Conservation (phyloP, 148 eudicot species). For the Dianthus caryophyllus region DNA sequence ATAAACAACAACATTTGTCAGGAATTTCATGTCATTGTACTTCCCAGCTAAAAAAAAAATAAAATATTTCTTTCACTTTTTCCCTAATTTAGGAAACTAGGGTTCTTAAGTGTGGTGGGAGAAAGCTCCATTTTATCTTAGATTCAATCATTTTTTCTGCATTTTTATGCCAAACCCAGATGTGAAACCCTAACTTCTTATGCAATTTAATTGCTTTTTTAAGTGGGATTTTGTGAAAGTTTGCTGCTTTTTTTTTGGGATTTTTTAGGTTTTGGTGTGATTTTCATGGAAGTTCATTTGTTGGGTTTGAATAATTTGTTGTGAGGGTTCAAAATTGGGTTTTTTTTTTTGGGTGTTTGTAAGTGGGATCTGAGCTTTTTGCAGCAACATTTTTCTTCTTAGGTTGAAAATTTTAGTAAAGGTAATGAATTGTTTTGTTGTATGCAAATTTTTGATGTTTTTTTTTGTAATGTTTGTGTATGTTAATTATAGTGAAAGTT, state of each 20-base stretch:
- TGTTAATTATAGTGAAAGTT: not conserved
- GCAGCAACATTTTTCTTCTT: conserved; percentile 16
- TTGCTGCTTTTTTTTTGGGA: conserved; percentile 12
- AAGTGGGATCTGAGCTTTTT: conserved; percentile 36
- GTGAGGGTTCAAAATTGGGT: conserved; percentile 29
- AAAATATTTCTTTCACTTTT: conserved; percentile 11
- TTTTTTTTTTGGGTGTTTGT: conserved; percentile 19
- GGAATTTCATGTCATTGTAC: too few relatives aligned
- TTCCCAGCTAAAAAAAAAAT: too few relatives aligned
- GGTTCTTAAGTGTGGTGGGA: conserved; percentile 36
- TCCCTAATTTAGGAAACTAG: conserved; percentile 23
- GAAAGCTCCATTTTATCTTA: conserved; percentile 45
- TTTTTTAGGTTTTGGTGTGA: conserved; percentile 4
- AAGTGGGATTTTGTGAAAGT: conserved; percentile 11
- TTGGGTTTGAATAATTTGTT: conserved; percentile 20
- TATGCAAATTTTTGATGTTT: not conserved
- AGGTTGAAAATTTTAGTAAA: not conserved
- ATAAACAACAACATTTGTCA: too few relatives aligned
- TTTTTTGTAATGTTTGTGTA: not conserved
- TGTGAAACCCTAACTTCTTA: conserved; percentile 11
- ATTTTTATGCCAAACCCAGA: conserved; percentile 21
- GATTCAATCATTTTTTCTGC: conserved; percentile 23
- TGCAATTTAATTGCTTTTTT: conserved; percentile 3
- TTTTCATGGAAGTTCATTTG: conserved; percentile 10
- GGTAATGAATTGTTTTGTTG: conserved; percentile 14